phyloP scores from a whole-genome alignment of 768 basidiomycete species.

The Suillus subalutaceus region DNA sequence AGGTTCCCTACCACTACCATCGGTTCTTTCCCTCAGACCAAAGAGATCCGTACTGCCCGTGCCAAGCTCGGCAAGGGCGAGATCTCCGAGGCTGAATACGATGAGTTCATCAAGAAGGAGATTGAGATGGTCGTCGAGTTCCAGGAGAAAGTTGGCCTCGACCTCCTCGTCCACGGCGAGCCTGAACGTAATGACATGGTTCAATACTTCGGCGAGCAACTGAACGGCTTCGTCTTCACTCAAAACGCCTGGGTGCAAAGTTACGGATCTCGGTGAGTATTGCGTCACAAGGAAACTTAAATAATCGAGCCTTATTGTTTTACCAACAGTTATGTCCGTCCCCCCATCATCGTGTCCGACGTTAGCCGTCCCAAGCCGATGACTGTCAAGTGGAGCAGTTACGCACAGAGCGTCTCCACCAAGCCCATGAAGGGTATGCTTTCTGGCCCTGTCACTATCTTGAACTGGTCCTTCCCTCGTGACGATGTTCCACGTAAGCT shows the following conservation, averaged over 20 bases:
- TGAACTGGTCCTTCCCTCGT: constrained; percentile 99
- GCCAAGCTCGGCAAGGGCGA: constrained; percentile 93
- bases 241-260: constrained; percentile 99
- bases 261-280: constrained; percentile 91
- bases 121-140: constrained; percentile 91
- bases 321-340: constrained; percentile 81
- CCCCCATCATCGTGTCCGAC: constrained; percentile 97
- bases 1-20: constrained; percentile 99
- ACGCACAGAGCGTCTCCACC: constrained; percentile 91
- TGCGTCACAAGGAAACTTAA: constrained; percentile 10
- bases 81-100: constrained; percentile 84
- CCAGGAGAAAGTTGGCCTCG: constrained; percentile 96
- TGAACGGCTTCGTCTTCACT: constrained; percentile 96
- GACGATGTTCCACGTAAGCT: constrained; percentile 95
- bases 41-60: constrained; percentile 97
- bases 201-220: constrained; percentile 98
- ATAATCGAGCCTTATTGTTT: constrained; percentile 15
- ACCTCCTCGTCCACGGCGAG: constrained; percentile 98
- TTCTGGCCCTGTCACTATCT: constrained; percentile 96
- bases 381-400: constrained; percentile 96
- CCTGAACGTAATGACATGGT: constrained; percentile 99
- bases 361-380: constrained; percentile 91
- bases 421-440: constrained; percentile 99
- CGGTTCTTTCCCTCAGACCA: constrained; percentile 99
- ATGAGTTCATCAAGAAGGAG: constrained; percentile 98